Evolutionary conservation across 2,329 filamentous ascomycete genomes (phyloP).

Genomic region (Canariomyces notabilis): DNA sequence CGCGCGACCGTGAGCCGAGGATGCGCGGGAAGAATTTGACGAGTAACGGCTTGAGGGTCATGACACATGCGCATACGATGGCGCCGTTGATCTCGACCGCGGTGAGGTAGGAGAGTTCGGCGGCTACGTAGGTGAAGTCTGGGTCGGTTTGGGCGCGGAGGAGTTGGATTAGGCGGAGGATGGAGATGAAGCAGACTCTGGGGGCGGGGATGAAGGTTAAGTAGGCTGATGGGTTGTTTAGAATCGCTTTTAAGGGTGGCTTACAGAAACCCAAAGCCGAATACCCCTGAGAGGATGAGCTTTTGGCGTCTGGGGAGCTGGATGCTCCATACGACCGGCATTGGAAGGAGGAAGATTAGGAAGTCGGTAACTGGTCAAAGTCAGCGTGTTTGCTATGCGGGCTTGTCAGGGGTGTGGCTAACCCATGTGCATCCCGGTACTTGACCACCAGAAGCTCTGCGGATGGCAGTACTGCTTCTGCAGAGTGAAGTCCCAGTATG

Average conservation of each 20-base stretch:
- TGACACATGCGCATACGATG: slow-evolving; percentile 33
- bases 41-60: slow-evolving; percentile 33
- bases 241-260: neutral
- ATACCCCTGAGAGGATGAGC: slow-evolving; percentile 17
- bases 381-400: neutral
- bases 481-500: slow-evolving; percentile 27
- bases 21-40: slow-evolving; percentile 26
- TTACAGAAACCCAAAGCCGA: slow-evolving; percentile 18
- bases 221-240: neutral
- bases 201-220: neutral
- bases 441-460: slow-evolving; percentile 23
- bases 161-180: slow-evolving; percentile 28
- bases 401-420: neutral
- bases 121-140: slow-evolving; percentile 28
- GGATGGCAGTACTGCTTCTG: slow-evolving; percentile 18
- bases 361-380: slow-evolving; percentile 24
- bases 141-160: slow-evolving; percentile 16
- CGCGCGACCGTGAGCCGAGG: slow-evolving; percentile 5
- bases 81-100: slow-evolving; percentile 32
- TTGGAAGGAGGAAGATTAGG: slow-evolving; percentile 39
- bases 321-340: slow-evolving; percentile 26
- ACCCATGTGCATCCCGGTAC: slow-evolving; percentile 23
- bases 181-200: slow-evolving; percentile 33
- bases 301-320: slow-evolving; percentile 13
- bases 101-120: slow-evolving; percentile 30